Evolutionary conservation across 2,329 filamentous ascomycete genomes (phyloP), one percentile per base, ranked within the genome.

Genomic region (Tolypocladium ophioglossoides): DNA sequence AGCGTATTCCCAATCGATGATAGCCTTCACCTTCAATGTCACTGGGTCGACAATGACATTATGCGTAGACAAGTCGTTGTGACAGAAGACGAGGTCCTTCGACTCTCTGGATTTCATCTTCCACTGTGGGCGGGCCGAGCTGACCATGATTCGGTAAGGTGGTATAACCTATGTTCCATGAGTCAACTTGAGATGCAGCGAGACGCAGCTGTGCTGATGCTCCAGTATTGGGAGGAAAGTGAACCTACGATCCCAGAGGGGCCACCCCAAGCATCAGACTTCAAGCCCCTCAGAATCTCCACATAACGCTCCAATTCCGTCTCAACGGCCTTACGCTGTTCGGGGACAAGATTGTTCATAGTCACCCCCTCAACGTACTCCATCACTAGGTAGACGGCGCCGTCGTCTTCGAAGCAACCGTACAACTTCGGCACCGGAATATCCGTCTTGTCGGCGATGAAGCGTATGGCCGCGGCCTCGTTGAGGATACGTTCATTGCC

Each of bases 1-100:
- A 1, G 64, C 63, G 52, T 67, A 70, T 55, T 72, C 70, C 69
- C 68, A 72, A 44, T 71, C 70, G 20, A 72, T 60, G 37, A 71
- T 66, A 9, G 66, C 66, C 32, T 54, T 57, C 11, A 71, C 63
- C 41, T 67, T 65, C 20, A 69, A 51, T 3, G 64, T 65, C 1
- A 58, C 53, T 10, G 54, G 56, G n/a, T 63, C 44, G 12, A 56
- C 52, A 37, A 56, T 54, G n/a, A 56, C 54, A 30, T 56, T 56
- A 35, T 56, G 54, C 20, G 54, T 51, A 3, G 52, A 56, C 7
- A 54, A 46, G 20, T 56, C 54, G 34, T 56, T 56, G 16, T 55
- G 54, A 27, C 54, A 55, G 24, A 62, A 62, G 14, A 62, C 59
- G 4, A 61, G 56, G 48, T 63, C 58, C 5, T 53, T 47, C 4